Evolutionary conservation across 331 rosid species (phyloP), one percentile per base, ranked within the genome.

Genomic region (Dryas integrifolia): DNA sequence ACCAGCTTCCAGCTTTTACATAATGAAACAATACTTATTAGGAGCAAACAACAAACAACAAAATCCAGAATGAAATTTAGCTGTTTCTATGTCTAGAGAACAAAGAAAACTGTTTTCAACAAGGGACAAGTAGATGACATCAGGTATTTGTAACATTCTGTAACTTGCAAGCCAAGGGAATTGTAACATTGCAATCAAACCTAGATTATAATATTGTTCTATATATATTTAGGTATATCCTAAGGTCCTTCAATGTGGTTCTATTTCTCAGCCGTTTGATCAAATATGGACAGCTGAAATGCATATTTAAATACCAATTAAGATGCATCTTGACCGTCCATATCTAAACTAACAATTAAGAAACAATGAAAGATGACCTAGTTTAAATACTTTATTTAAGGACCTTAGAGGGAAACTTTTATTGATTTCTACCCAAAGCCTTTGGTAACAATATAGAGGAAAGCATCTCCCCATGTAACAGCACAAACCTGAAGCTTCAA

Each of bases 401-500:
- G 50, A 55, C 39, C 35, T 38, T 38, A 51, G 38, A 11, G n/a
- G 40, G 15, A 0, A 9, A n/a, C 9, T 67, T 38, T n/a, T 4
- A 51, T 48, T 30, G 21, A 59, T 14, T 67, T 43, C 24, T 12
- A 12, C 67, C 12, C 13, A 35, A 55, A 53, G 35, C 63, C 39
- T 52, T 69, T 41, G 6, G 18, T 11, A 52, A 44, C 5, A 60
- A 3, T 52, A 44, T 38, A 73, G 47, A 67, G 5, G 44, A 48
- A 18, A 41, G 70, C 57, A 58, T n/a, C 13, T 48, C 64, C 5
- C 38, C 16, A 40, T 10, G 44, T 9, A 72, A 45, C 46, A 30
- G 76, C 72, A 77, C 82, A 81, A 69, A 91, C 97, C 97, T 91
- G 97, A 77, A 89, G 89, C 88, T 91, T 91, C 87, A 89, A 79